Percentiles rank a stretch among this genome's conserved stretches.
These are phyloP conservation scores for Solanum peruvianum DNA, from an alignment of 257 asterid genomes.

Conservation along the genomic window DNA sequence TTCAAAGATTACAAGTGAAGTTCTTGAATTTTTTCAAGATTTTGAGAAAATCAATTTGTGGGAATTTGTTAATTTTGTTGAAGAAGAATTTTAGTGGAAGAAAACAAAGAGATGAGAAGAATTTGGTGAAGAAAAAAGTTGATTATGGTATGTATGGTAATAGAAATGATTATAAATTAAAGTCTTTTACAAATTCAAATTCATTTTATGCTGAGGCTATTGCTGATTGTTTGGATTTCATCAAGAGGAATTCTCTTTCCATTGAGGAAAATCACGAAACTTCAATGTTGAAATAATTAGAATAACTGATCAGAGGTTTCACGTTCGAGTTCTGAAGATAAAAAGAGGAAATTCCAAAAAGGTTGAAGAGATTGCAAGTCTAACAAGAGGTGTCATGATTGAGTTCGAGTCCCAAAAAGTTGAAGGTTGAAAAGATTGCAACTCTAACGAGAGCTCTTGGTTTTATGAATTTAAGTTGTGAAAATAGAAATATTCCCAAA, in stretches of 20 bases:
- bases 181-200: conserved; percentile 25
- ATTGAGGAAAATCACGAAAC: conserved; percentile 18
- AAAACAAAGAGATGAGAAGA: neutral
- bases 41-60: conserved; percentile 12
- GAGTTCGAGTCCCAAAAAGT: neutral
- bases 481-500: neutral
- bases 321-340: neutral
- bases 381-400: neutral
- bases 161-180: neutral
- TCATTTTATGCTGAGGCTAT: conserved; percentile 54
- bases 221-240: conserved; percentile 50
- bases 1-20: conserved; percentile 18
- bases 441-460: neutral
- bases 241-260: conserved; percentile 42
- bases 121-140: conserved; percentile 2
- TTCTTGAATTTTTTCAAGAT: conserved; percentile 20
- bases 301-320: neutral
- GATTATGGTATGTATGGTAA: neutral
- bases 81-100: conserved; percentile 2
- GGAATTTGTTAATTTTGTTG: conserved; percentile 4
- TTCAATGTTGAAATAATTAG: neutral
- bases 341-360: neutral
- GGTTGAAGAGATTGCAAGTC: neutral
- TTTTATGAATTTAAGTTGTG: neutral
- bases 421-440: neutral